These are phyloP conservation scores for Chlorella variabilis DNA, from an alignment of 163 green algal genomes.

Conservation along the genomic window DNA sequence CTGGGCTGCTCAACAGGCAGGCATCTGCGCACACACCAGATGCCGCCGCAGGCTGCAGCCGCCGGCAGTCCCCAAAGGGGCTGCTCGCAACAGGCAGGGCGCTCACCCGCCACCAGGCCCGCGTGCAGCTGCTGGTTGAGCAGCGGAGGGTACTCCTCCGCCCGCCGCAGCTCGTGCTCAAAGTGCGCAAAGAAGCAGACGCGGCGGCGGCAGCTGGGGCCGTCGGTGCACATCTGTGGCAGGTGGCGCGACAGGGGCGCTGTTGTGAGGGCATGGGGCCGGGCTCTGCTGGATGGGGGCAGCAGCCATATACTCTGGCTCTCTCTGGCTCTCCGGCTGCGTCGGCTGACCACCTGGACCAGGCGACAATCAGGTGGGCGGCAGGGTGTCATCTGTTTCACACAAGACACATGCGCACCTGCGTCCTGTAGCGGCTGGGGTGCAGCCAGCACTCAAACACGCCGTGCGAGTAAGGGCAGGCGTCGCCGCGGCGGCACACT, in stretches of 20 bases:
- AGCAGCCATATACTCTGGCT: too few relatives aligned
- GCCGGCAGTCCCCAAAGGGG: too few relatives aligned
- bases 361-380: too few relatives aligned
- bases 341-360: too few relatives aligned
- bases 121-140: slow-evolving; percentile 69
- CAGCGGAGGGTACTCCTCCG: slow-evolving; percentile 52
- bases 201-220: slow-evolving; percentile 71
- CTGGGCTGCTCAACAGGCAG: too few relatives aligned
- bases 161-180: slow-evolving; percentile 69
- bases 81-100: too few relatives aligned
- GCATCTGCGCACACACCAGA: too few relatives aligned
- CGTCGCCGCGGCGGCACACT: slow-evolving; percentile 42
- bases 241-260: background rate
- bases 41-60: too few relatives aligned
- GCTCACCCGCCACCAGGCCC: slow-evolving; percentile 61
- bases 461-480: slow-evolving; percentile 85
- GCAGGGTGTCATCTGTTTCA: too few relatives aligned
- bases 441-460: slow-evolving; percentile 95
- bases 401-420: too few relatives aligned
- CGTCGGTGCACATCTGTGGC: slow-evolving; percentile 88
- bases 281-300: too few relatives aligned
- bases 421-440: slow-evolving; percentile 78
- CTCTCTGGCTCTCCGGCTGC: too few relatives aligned
- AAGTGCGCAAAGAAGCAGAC: slow-evolving; percentile 95
- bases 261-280: background rate